Conservation (phyloP, 345 rosid species). For the Cardamine chenopodiifolia region DNA sequence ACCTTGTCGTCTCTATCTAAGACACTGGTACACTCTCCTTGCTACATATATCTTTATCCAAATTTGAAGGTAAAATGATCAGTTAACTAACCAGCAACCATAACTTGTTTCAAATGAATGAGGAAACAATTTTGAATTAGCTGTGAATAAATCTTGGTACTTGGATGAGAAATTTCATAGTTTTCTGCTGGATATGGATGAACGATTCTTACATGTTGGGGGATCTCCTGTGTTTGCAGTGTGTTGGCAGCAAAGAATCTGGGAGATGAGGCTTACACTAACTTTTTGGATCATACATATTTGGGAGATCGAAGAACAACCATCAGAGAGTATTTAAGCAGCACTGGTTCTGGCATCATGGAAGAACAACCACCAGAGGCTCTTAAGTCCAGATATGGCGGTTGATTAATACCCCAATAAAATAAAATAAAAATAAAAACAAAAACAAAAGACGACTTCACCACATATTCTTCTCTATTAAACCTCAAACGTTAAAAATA, state of each 20-base stretch:
- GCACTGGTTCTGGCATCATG: slow-evolving; percentile 78
- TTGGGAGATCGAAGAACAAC: slow-evolving; percentile 74
- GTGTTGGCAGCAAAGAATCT: slow-evolving; percentile 91
- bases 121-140: neutral
- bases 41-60: neutral
- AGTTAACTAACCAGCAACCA: neutral
- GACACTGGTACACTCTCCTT: slow-evolving; percentile 69
- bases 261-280: slow-evolving; percentile 60
- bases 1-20: slow-evolving; percentile 87
- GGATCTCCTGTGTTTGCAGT: slow-evolving; percentile 45
- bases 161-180: neutral
- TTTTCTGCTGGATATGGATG: neutral
- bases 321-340: slow-evolving; percentile 66
- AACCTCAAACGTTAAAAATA: neutral
- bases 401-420: slow-evolving; percentile 43
- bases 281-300: slow-evolving; percentile 83
- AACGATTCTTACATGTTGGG: neutral
- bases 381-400: slow-evolving; percentile 78
- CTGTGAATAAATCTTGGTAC: neutral
- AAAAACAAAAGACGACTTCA: neutral
- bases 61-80: neutral
- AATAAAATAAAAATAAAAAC: neutral
- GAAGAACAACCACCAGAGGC: slow-evolving; percentile 88
- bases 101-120: neutral
- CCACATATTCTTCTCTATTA: neutral